Evolutionary conservation across 2,329 filamentous ascomycete species (phyloP), one percentile per base, ranked within the genome.

Genomic region (Teratosphaeria viscida): DNA sequence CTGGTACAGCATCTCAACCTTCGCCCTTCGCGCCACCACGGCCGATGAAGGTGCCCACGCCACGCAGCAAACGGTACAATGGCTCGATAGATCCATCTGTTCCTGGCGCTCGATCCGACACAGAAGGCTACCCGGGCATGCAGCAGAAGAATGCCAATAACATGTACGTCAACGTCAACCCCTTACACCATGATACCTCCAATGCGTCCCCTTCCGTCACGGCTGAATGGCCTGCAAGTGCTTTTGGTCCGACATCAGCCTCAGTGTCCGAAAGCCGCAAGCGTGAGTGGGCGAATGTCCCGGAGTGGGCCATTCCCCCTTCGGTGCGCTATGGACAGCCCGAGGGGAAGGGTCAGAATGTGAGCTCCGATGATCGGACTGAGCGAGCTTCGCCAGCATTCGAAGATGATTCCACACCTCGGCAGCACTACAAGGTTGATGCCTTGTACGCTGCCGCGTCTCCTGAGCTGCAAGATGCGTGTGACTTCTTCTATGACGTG

Each of bases 1-100:
- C 61, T 12, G 60, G 37, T 54, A 53, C 60, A 43, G 57, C 61
- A 61, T 56, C 62, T 52, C 32, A 64, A 47, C 32, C 56, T 43
- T 27, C 57, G 53, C 35, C 59, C 43, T 43, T 57, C 39, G 59
- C 65, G 23, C 14, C 53, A 29, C 53, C 27, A 12, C 62, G 71
- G 58, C 67, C 68, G 23, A 73, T 68, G 61, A 72, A 68, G 55
- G 66, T 66, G 12, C 72, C 71, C 4, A 68, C 64, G 14, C 65
- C 67, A 39, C 70, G 67, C 4, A 72, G 68, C 57, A 63, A 62
- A 35, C 67, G 67, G 16, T 64, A 66, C 53, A 70, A 68, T 52
- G 66, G 62, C 19, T 60, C 64, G 8, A 32, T 52, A n/a, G 54
- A 60, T 29, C 57, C 60, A 19, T 32, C 60, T 11, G n/a, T 26